A percentile compares a stretch with the other conserved stretches of the same genome.
These are phyloP conservation scores for Crithidia bombi DNA, from an alignment of 208 protist species.

Conservation along the genomic window DNA sequence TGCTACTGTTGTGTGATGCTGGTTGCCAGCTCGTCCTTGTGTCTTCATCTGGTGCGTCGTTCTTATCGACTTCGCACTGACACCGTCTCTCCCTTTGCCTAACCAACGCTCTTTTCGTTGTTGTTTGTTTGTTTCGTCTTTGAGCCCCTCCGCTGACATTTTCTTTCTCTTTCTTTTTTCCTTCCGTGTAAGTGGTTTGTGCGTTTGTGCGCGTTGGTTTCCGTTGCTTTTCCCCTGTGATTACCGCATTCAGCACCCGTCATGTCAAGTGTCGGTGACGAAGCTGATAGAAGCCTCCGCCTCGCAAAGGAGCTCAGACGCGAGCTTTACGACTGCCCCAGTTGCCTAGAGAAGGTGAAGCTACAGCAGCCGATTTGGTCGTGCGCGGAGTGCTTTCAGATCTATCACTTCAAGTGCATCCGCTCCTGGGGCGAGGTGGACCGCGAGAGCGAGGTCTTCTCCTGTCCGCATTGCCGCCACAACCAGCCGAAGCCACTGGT, in stretches of 20 bases:
- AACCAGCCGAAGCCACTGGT: slow-evolving; percentile 31
- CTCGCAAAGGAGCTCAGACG: slow-evolving; percentile 53
- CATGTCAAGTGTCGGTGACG: background rate
- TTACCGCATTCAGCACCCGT: background rate
- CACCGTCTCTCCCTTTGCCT: too few relatives aligned
- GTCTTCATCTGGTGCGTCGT: too few relatives aligned
- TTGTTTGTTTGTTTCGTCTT: background rate
- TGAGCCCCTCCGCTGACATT: background rate
- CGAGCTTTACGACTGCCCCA: slow-evolving; percentile 67
- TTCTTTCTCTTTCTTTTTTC: background rate
- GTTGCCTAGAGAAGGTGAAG: slow-evolving; percentile 63
- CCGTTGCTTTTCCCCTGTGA: background rate
- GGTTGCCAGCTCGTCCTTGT: too few relatives aligned
- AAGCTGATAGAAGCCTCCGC: slow-evolving; percentile 20
- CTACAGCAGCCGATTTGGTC: slow-evolving; percentile 58
- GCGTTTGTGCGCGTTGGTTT: background rate
- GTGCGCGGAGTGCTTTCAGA: slow-evolving; percentile 60
- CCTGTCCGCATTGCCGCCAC: slow-evolving; percentile 61
- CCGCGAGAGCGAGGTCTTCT: slow-evolving; percentile 31
- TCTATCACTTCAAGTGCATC: slow-evolving; percentile 80
- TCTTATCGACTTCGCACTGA: background rate
- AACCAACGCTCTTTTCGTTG: background rate
- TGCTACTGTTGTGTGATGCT: too few relatives aligned
- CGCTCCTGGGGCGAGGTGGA: slow-evolving; percentile 55
- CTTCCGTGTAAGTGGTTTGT: background rate